Evolutionary conservation across 1,139 yeast genomes (phyloP), one percentile per base, ranked within the genome.

Genomic region (Pichia sp.): DNA sequence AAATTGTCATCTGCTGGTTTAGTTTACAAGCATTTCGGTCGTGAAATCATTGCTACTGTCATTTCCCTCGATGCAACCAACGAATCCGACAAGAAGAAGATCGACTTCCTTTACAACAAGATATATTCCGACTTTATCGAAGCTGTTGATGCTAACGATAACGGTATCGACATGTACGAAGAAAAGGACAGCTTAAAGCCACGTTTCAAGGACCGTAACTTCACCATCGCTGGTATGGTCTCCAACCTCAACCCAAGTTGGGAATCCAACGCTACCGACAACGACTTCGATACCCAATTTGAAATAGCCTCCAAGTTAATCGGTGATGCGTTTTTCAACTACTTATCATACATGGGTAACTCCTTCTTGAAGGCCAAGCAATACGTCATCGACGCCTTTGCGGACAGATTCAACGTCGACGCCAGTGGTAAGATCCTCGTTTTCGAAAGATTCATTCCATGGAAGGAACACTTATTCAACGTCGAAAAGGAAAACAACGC

Each of bases 61-160:
- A 54, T 65, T 27, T 54, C 53, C 4, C 48, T 61, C 4, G 64
- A 69, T 21, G 50, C 39, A 31, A 12, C 37, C 8, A 37, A 19
- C 42, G 56, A 73, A 18, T 60, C 71, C n/a, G 66, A 72, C 42
- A 63, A 70, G 14, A 55, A 63, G 5, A 62, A 67, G 12, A 68
- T 87, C 36, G 85, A 83, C 22, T 67, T 81, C 38, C 70, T 93
- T 49, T 88, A 85, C 66, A 75, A 75, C 45, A 86, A 86, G 65
- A 73, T 91, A 15, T 93, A 93, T 72, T 78, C 79, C 54, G 94
- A 86, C 55, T 90, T 93, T 60, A 73, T 93, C 52, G 99, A 91
- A 66, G 83, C 96, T 20, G 76, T 93, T 45, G 99, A 93, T 69
- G 99, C 98, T 48, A 89, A 90, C 62, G 99, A 93, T 66, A 93